These are phyloP conservation scores for Leucaena leucocephala DNA, from an alignment of 306 rosid species.

Conservation along the genomic window DNA sequence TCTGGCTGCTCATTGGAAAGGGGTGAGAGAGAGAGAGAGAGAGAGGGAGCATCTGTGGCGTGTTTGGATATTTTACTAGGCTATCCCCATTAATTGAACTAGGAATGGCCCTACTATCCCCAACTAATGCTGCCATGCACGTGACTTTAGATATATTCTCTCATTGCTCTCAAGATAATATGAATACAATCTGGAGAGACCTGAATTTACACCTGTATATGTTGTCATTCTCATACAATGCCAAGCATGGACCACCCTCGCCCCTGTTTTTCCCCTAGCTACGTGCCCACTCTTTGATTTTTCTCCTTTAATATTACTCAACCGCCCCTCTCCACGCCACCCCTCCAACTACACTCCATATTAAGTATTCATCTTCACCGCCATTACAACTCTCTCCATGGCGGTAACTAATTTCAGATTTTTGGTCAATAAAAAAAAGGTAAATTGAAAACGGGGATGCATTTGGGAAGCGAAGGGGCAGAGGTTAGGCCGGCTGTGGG, in stretches of 20 bases:
- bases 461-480: neutral
- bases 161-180: constrained; percentile 21
- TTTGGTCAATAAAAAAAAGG: neutral
- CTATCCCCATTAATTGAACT: constrained; percentile 18
- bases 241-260: constrained; percentile 26
- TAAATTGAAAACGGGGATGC: too few relatives aligned
- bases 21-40: constrained; percentile 44
- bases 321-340: neutral
- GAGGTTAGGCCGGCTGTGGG: constrained; percentile 5
- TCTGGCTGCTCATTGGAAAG: constrained; percentile 63
- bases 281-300: constrained; percentile 4
- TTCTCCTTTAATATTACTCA: neutral
- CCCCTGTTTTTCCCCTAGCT: constrained; percentile 15
- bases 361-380: neutral
- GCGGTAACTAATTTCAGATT: neutral
- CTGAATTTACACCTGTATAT: constrained; percentile 34
- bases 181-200: constrained; percentile 24
- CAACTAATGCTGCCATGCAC: constrained; percentile 58
- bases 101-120: constrained; percentile 56
- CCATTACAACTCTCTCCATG: neutral
- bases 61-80: constrained; percentile 32
- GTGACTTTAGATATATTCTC: constrained; percentile 51
- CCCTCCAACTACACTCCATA: neutral
- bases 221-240: constrained; percentile 29
- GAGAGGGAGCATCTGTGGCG: constrained; percentile 50